Evolutionary conservation across 1,284 basidiomycete species (phyloP), one percentile per base, ranked within the genome.

Genomic region (Leccinum pachyderme): DNA sequence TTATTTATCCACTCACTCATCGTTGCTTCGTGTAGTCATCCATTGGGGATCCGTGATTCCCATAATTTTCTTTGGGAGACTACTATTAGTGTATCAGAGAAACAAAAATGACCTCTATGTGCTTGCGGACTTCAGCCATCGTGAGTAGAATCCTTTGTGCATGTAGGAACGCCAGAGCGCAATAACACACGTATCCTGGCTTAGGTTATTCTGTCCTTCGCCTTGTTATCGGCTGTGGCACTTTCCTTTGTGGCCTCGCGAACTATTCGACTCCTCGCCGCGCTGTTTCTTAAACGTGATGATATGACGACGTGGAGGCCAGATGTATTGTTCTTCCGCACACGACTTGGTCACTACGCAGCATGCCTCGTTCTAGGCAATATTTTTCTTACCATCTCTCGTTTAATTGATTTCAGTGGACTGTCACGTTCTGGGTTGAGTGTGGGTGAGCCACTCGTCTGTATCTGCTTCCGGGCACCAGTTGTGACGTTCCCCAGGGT

Each of bases 321-420:
- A 47, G 81, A 83, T 66, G 80, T 78, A 41, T 69, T 82, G 52
- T 87, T 89, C 69, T 87, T 89, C 67, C 77, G 78, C 57, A 87
- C 86, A 6, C 86, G 86, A 58, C 76, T 89, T 11, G 87, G 87
- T 11, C 77, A 80, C 51, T 89, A 88, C 66, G 78, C 81, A 13
- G 76, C 75, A 45, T 87, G 82, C 62, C 74, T 90, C 51, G 74
- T 89, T 53, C 58, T 84, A 25, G 77, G 79, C 55, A 84, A 86
- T 63, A 67, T 82, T 54, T 69, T 84, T 62, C 81, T 73, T 55
- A 76, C 78, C 49, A 55, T 77, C 18, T 75, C 82, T 52, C 84
- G 82, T 41, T 66, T 85, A 13, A 73, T 88, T 52, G 77, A 73
- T 47, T 60, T 72, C 37, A 52, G 59, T 39, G 72, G 71, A 68